Conservation (phyloP, 257 asterid species). For the Nicotiana knightiana region DNA sequence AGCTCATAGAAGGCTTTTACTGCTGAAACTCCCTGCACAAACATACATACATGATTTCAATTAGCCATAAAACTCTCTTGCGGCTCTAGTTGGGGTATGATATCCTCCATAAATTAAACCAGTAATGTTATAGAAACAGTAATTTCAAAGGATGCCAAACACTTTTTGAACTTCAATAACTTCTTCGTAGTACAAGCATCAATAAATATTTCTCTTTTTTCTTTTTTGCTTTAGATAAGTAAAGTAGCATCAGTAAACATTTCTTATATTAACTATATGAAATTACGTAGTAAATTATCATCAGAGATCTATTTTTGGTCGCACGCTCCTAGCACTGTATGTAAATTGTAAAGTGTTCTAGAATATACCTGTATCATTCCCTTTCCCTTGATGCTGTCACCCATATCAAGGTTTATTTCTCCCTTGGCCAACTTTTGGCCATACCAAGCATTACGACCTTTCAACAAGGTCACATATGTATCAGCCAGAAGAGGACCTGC, state of each 20-base stretch:
- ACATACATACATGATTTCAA: background rate
- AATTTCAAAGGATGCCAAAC: no score
- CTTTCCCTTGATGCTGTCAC: conserved; percentile 87
- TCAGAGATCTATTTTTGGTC: background rate
- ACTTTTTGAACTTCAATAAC: no score
- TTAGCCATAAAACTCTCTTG: background rate
- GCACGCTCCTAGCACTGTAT: background rate
- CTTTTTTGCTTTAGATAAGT: no score
- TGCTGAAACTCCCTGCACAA: conserved; percentile 78
- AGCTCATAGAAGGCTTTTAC: conserved; percentile 81
- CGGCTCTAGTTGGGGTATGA: background rate
- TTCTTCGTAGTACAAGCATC: no score
- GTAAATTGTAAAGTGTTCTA: background rate
- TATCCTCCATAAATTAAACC: background rate
- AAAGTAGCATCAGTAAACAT: no score
- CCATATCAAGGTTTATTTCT: conserved; percentile 70
- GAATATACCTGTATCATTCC: conserved; percentile 80
- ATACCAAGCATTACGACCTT: conserved; percentile 90
- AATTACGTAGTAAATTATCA: background rate
- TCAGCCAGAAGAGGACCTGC: conserved; percentile 91
- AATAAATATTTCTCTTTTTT: no score
- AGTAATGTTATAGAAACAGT: background rate
- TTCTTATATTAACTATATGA: no score
- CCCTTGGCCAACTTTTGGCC: conserved; percentile 85
- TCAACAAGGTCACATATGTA: conserved; percentile 74